phyloP scores from a whole-genome alignment of 202 grass and related monocot species.

The Panicum hallii region DNA sequence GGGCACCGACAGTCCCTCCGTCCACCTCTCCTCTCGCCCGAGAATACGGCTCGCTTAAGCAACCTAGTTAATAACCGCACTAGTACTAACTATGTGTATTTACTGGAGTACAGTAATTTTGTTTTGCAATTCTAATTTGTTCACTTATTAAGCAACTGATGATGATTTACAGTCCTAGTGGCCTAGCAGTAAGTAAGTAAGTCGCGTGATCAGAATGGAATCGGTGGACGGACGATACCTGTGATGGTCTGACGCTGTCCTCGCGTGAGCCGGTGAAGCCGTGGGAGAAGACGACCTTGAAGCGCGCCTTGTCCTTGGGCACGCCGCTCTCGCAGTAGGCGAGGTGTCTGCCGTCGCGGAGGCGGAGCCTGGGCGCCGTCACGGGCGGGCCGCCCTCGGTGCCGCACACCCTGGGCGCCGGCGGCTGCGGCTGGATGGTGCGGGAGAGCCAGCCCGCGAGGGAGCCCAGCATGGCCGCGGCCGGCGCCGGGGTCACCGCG shows the following conservation, averaged over 20 bases:
- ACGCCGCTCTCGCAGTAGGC: constrained; percentile 85
- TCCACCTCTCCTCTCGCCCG: too few species aligned
- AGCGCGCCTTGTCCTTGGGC: constrained; percentile 57
- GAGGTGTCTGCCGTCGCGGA: constrained; percentile 74
- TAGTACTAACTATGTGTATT: too few species aligned
- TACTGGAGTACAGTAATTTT: too few species aligned
- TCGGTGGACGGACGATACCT: constrained; percentile 39
- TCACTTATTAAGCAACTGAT: too few species aligned
- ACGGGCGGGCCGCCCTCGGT: constrained; percentile 66
- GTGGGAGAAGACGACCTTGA: constrained; percentile 84
- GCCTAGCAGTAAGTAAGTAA: too few species aligned
- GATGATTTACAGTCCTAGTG: too few species aligned
- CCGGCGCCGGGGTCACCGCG: constrained; percentile 41
- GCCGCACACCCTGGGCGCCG: constrained; percentile 57
- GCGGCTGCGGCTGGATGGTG: constrained; percentile 57
- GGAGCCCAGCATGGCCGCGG: constrained; percentile 50
- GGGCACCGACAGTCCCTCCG: too few species aligned
- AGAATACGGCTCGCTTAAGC: too few species aligned
- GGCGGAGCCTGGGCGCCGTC: constrained; percentile 61
- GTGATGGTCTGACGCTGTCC: constrained; percentile 63
- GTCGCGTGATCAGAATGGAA: neutral
- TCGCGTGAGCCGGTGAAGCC: constrained; percentile 74
- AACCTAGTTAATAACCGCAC: too few species aligned
- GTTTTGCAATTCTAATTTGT: too few species aligned
- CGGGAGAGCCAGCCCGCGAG: constrained; percentile 65